Evolutionary conservation across 1,284 basidiomycete species (phyloP).

Genomic region (Stereum hirsutum): DNA sequence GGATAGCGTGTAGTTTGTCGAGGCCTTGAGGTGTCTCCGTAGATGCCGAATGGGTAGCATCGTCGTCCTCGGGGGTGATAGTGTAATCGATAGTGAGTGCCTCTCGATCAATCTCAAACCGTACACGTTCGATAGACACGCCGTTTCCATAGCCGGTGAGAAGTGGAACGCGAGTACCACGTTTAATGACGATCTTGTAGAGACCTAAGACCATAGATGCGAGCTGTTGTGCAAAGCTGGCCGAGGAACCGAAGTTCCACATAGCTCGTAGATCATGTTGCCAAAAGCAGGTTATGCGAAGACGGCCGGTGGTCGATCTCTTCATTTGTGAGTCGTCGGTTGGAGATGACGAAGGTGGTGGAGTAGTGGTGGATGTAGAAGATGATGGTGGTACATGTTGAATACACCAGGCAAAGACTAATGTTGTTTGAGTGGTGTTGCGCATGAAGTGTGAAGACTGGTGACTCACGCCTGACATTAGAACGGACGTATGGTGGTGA

Average conservation of each 20-base stretch:
- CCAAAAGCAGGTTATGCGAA: slow-evolving; percentile 90
- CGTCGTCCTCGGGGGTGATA: slow-evolving; percentile 71
- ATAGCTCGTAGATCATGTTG: slow-evolving; percentile 90
- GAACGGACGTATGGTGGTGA: slow-evolving; percentile 94
- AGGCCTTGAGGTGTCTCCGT: slow-evolving; percentile 32
- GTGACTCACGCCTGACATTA: slow-evolving; percentile 63
- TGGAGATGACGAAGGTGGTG: slow-evolving; percentile 19
- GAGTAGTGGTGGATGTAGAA: neutral
- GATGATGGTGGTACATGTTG: slow-evolving; percentile 49
- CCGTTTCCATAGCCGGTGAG: slow-evolving; percentile 77
- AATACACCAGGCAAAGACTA: slow-evolving; percentile 92
- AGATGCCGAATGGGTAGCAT: slow-evolving; percentile 21
- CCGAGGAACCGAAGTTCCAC: slow-evolving; percentile 68
- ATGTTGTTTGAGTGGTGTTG: slow-evolving; percentile 9
- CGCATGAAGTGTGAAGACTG: slow-evolving; percentile 5
- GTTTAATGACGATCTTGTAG: slow-evolving; percentile 67
- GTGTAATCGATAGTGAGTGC: slow-evolving; percentile 82
- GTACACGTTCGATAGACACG: slow-evolving; percentile 68
- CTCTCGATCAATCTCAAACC: slow-evolving; percentile 76
- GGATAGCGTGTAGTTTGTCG: slow-evolving; percentile 51
- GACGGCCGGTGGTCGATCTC: slow-evolving; percentile 23
- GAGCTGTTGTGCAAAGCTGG: slow-evolving; percentile 60
- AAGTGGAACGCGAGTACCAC: slow-evolving; percentile 68
- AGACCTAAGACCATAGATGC: slow-evolving; percentile 77
- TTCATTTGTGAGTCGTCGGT: slow-evolving; percentile 23